Evolutionary conservation across 2,329 filamentous ascomycete genomes (phyloP).

Genomic region (Trichophyton equinum): DNA sequence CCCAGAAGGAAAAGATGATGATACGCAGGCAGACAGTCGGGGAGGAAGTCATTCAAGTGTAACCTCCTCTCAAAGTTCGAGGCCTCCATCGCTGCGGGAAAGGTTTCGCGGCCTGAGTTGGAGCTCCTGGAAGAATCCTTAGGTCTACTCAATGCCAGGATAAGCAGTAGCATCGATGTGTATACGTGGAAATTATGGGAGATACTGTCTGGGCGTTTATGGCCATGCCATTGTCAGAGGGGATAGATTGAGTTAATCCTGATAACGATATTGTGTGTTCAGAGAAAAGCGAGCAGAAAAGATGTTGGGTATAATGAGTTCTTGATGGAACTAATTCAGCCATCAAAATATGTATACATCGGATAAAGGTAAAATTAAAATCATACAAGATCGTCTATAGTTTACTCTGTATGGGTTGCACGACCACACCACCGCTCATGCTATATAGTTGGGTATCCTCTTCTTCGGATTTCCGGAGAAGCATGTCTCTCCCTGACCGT

Average conservation of each 20-base stretch:
- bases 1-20: background rate
- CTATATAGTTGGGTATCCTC: background rate
- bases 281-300: too few species aligned
- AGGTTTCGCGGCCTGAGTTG: background rate
- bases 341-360: background rate
- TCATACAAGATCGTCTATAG: background rate
- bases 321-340: background rate
- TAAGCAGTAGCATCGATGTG: too few species aligned
- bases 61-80: background rate
- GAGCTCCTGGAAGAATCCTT: background rate
- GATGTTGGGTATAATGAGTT: background rate
- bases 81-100: background rate
- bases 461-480: background rate
- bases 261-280: too few species aligned
- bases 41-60: background rate
- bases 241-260: too few species aligned
- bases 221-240: too few species aligned
- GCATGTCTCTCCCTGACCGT: constrained; percentile 44
- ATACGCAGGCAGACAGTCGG: background rate
- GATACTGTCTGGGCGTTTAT: too few species aligned
- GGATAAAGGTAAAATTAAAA: background rate
- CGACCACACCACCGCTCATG: background rate
- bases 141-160: background rate
- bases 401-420: background rate
- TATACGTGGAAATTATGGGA: too few species aligned